Evolutionary conservation across 495 filamentous ascomycete species (phyloP).

Genomic region (Usnea hakonensis): DNA sequence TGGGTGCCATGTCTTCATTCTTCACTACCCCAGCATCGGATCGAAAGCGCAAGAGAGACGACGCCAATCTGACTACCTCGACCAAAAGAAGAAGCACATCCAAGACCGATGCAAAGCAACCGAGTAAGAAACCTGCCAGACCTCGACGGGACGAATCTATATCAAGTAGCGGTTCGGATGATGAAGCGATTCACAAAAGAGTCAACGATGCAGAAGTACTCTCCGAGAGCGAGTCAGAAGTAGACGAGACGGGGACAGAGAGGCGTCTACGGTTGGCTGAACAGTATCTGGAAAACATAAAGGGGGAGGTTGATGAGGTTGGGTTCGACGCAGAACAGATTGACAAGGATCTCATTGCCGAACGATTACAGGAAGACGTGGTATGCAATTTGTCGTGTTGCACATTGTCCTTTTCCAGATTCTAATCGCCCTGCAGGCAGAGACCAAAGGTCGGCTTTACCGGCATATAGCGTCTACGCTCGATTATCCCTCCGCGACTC

Average conservation of each 20-base stretch:
- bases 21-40: slow-evolving; percentile 70
- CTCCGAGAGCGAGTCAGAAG: slow-evolving; percentile 44
- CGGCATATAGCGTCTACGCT: slow-evolving; percentile 64
- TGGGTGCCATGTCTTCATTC: slow-evolving; percentile 65
- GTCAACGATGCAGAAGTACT: slow-evolving; percentile 32
- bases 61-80: slow-evolving; percentile 39
- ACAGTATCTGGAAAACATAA: slow-evolving; percentile 84
- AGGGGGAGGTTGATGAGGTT: slow-evolving; percentile 68
- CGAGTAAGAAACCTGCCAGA: slow-evolving; percentile 28
- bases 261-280: slow-evolving; percentile 82
- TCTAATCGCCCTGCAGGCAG: slow-evolving; percentile 40
- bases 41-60: slow-evolving; percentile 69
- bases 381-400: background rate
- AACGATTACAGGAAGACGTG: slow-evolving; percentile 82
- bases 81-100: slow-evolving; percentile 44
- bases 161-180: slow-evolving; percentile 74
- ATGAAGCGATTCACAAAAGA: slow-evolving; percentile 35
- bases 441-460: slow-evolving; percentile 85
- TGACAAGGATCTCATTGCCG: slow-evolving; percentile 83
- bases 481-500: slow-evolving; percentile 51
- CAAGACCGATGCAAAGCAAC: slow-evolving; percentile 29
- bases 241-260: slow-evolving; percentile 76
- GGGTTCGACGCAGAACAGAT: slow-evolving; percentile 93
- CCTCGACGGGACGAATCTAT: slow-evolving; percentile 61
- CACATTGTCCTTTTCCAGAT: background rate